Base-by-base conservation (phyloP, 768 basidiomycete species). In the Tricholoma sp. region DNA sequence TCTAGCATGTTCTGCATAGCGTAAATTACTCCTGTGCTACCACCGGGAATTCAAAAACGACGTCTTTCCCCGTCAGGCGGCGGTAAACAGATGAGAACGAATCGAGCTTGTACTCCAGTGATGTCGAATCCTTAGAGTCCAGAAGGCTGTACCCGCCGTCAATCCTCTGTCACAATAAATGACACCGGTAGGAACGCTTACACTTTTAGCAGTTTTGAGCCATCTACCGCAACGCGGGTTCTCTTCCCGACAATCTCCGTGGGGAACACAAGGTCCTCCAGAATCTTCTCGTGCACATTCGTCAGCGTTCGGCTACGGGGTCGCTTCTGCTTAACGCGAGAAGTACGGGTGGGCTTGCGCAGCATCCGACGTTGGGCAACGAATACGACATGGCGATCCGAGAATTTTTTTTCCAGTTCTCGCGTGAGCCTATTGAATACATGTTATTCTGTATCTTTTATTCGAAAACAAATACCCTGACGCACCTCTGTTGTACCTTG, bases 371-470 rank as follows among this genome's bases (percentile, higher is more conserved):
- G 94, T 79, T 99, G 97, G 54, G 91, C 97, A 72, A 98, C 86
- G 74, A 99, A 98, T 57, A 99, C 92, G 72, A 99, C 94, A 77
- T 98, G 95, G 72, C 94, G 87, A 79, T 98, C 97, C 47, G 97
- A 93, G 80, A 99, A 98, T 78, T 99, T 99, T 86, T 99, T 99
- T 86, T 99, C 97, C 68, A 99, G 84, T 73, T 98, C 96, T 54
- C 96, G 89, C 59, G 96, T 98, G 70, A 98, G 89, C 74, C 96
- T 98, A 59, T 41, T 58, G 29, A 47, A 10, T 37, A 44, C 50
- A 20, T 47, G 53, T 32, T 57, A 24, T 54, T 54, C 53, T 50
- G 56, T 53, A 52, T 59, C 55, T 33, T 59, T 55, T 52, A 53
- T 48, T 50, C 34, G 42, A 53, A 54, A 56, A 44, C 52, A 59